Evolutionary conservation across 345 rosid species (phyloP), one percentile per base, ranked within the genome.

Genomic region (Sisymbrium irio): DNA sequence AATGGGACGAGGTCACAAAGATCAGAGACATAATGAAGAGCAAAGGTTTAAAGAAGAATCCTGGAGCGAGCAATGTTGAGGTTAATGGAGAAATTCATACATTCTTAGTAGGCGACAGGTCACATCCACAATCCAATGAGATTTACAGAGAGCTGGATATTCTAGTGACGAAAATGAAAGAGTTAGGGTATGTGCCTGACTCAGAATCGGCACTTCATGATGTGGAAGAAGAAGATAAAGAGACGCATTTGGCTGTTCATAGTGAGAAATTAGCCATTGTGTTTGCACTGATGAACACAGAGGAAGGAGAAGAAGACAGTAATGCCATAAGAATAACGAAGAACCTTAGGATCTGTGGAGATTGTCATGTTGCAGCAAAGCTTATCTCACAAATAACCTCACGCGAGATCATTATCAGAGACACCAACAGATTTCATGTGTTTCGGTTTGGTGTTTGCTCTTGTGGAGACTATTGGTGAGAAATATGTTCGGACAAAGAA

Each of bases 181-280:
- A 82, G 67, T 56, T 73, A 10, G 91, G 91, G 60, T 89, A 89
- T 74, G 72, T 74, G 65, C 91, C 96, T 0, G 87, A 85, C 54
- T 86, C 83, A 3, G 86, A 78, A 56, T 84, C 88, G 0, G 93
- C 96, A 0, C 89, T 89, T 30, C 96, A 89, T 61, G 96, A 89
- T 75, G 87, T 88, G 46, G 96, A 89, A 72, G 89, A 88, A 53
- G 93, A 87, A 83, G 96, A 89, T 73, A 89, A 89, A 64, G 96
- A 85, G 72, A 50, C 84, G 22, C 96, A 90, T 78, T 81, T 88
- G 27, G 85, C 86, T 11, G 88, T 90, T 70, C 96, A 88, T 40
- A 88, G 96, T 69, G 96, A 90, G 82, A 90, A 88, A 64, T 44
- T 90, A 65, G 96, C 93, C 40, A 85, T 90, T 72, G 89, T 73